These are phyloP conservation scores for Dicorynia guianensis DNA, from an alignment of 306 rosid species.

Conservation along the genomic window DNA sequence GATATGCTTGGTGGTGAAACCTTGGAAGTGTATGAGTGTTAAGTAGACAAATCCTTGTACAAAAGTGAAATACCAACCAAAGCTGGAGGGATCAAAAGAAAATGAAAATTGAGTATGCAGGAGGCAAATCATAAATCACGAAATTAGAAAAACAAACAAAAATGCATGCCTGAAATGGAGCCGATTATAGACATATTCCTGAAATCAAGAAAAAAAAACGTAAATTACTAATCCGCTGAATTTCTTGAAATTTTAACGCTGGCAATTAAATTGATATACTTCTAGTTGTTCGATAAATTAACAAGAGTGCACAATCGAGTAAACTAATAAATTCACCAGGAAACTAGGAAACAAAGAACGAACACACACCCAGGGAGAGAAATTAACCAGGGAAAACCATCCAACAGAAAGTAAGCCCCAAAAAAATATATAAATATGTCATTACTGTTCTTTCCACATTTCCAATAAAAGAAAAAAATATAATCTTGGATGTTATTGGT, in stretches of 20 bases:
- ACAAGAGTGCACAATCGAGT: neutral
- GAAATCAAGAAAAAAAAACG: conserved; percentile 11
- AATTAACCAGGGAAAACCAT: neutral
- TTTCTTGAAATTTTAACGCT: neutral
- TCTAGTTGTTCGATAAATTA: neutral
- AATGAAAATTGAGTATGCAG: neutral
- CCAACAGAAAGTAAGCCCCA: neutral
- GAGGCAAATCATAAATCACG: neutral
- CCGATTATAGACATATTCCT: conserved; percentile 73
- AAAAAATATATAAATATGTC: neutral
- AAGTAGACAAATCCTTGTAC: conserved; percentile 73
- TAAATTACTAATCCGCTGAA: neutral
- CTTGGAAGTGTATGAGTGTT: conserved; percentile 57
- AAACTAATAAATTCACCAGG: neutral
- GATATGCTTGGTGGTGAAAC: conserved; percentile 66
- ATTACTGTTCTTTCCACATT: neutral
- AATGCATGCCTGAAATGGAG: conserved; percentile 60
- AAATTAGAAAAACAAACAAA: neutral
- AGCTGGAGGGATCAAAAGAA: conserved; percentile 46
- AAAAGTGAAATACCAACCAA: conserved; percentile 76
- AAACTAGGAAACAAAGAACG: neutral
- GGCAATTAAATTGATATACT: too few species aligned
- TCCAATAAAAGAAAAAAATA: neutral
- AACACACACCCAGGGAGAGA: neutral
- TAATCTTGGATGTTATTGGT: neutral